Evolutionary conservation across 1,284 basidiomycete genomes (phyloP), one percentile per base, ranked within the genome.

Genomic region (Ceratobasidium papillatum): DNA sequence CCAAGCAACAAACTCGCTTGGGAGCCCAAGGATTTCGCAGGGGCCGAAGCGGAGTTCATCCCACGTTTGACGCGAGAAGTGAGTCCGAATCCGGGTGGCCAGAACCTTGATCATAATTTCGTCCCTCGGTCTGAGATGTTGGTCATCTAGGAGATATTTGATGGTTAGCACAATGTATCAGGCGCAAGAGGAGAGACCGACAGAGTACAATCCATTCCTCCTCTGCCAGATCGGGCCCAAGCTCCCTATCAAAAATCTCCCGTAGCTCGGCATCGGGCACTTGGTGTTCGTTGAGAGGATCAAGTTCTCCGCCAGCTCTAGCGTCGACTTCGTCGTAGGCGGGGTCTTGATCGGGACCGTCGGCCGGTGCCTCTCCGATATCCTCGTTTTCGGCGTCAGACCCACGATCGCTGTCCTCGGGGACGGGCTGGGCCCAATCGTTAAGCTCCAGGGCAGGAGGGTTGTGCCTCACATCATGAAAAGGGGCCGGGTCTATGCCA

Each of bases 1-100:
- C 38, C 27, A 61, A 0, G 68, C 68, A 17, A 71, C 30, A 25
- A 56, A 59, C 43, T 71, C 68, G 25, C 52, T 47, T 27, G 68
- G 56, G 19, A 71, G n/a, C 2, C 25, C 25, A 11, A 34, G 22
- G 0, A 1, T 19, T 34, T 45, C 32, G 43, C 68, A 71, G 56
- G 22, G 8, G 9, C 56, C 54, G 9, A n/a, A 32, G 8, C 43
- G 45, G 12, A 71, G 68, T 0, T 71, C 56, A 14, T 41, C 38
- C 38, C 38, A 41, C 7, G 38, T 41, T 14, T 41, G 38, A 41
- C 38, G 22, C 32, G 58, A 61, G 34, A 61, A 61, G 22, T 61
- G 58, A 32, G 58, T 61, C 3, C 58, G 32, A 14, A 61, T 9
- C 2, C 32, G 58, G 17, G 58, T 61, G 4, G 58, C 58, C 19